Base-by-base conservation (phyloP, 2,329 filamentous ascomycete genomes). In the Diaporthe destruens region DNA sequence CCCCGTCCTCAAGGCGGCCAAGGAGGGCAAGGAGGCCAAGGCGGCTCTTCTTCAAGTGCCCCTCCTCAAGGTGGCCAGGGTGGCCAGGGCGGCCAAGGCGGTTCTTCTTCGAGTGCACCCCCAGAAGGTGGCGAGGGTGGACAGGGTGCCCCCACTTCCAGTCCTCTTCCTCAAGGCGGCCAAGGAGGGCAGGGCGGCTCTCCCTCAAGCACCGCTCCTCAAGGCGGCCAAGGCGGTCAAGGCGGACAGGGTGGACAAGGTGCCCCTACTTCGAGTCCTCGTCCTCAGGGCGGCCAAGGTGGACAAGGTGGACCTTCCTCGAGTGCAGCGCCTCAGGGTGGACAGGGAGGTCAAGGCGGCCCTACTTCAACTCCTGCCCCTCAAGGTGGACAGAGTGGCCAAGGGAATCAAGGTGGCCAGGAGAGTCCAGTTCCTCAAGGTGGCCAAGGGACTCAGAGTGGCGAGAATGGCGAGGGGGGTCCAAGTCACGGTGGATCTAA, bases 31-130 rank as follows among this genome's bases (percentile, higher is more conserved):
- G 56, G 54, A 1, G 42, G 25, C 1, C 57, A 63, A 32, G 57
- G 57, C n/a, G 39, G 39, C 2, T 34, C 69, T 12, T 23, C 57
- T 16, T 39, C 47, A 3, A 54, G n/a, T 12, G 47, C 25, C 39
- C 72, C 55, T 0, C 56, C 54, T 23, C 69, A 72, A 16, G 59
- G 49, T 14, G 72, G 53, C 7, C 55, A 59, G 9, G 65, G 53
- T 12, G 29, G 42, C 1, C 69, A 71, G 36, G 25, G 42, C 2
- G 69, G 56, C 0, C 66, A 42, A 9, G 39, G 56, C n/a, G 56
- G 56, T 0, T 44, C 68, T 61, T 42, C 51, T 47, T 69, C 70
- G 25, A 53, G 32, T 18, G 59, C 59, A 1, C n/a, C n/a, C n/a
- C n/a, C n/a, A n/a, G n/a, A n/a, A n/a, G n/a, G n/a, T n/a, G n/a